Percentiles rank a stretch among this genome's conserved stretches.
Conservation (phyloP, 2,329 filamentous ascomycete species). For the Zopfia rhizophila region DNA sequence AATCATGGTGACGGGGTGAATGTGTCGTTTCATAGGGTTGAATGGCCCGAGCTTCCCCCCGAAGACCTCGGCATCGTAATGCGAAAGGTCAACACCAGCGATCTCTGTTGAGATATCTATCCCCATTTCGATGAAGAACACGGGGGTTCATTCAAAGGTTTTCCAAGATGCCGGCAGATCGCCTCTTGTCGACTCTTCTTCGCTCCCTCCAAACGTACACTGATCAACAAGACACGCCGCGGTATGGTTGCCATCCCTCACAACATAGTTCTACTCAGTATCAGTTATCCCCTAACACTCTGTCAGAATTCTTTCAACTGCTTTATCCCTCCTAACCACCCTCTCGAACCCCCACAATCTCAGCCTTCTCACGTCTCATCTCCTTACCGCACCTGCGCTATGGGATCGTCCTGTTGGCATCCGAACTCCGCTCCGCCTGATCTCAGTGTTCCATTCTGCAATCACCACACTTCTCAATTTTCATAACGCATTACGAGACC, state of each 20-base stretch:
- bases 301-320: conserved; percentile 68
- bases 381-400: conserved; percentile 76
- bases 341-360: conserved; percentile 81
- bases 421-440: conserved; percentile 70
- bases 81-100: conserved; percentile 32
- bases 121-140: conserved; percentile 12
- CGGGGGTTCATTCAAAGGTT: conserved; percentile 8
- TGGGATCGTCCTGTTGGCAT: conserved; percentile 73
- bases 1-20: not conserved
- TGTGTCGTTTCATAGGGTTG: conserved; percentile 6
- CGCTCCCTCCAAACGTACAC: conserved; percentile 69
- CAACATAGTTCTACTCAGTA: conserved; percentile 31
- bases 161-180: conserved; percentile 71
- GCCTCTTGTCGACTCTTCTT: conserved; percentile 73
- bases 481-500: conserved; percentile 48
- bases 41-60: conserved; percentile 14
- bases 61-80: conserved; percentile 39
- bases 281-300: conserved; percentile 20
- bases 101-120: conserved; percentile 2
- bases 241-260: conserved; percentile 56
- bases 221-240: conserved; percentile 67
- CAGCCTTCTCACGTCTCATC: conserved; percentile 75
- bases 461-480: conserved; percentile 65
- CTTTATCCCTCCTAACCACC: conserved; percentile 72
- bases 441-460: conserved; percentile 78